phyloP scores from a whole-genome alignment of 805 yeast species.

The Vanderwaltozyma yarrowii region DNA sequence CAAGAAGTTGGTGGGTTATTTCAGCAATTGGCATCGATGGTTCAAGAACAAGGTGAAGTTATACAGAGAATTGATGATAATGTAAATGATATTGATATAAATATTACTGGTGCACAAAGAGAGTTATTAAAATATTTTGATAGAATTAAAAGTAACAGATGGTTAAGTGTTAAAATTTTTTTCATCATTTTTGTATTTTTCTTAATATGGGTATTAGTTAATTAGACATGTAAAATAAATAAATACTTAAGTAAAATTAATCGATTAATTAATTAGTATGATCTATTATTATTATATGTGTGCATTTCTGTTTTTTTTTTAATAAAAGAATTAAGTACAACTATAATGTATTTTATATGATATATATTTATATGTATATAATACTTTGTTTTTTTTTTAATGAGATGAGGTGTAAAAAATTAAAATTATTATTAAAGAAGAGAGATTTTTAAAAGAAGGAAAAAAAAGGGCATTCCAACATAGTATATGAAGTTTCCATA shows the following conservation, averaged over 20 bases:
- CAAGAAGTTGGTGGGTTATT: constrained; percentile 93
- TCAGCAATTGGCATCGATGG: constrained; percentile 95
- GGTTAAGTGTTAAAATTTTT: constrained; percentile 84
- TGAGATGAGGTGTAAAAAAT: too few species aligned
- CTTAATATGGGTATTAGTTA: constrained; percentile 68
- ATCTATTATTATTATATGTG: too few species aligned
- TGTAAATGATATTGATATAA: constrained; percentile 85
- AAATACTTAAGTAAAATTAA: too few species aligned
- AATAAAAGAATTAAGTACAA: too few species aligned
- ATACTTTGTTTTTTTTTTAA: too few species aligned
- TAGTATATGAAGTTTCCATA: too few species aligned
- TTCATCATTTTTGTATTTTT: constrained; percentile 75
- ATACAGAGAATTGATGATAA: constrained; percentile 92
- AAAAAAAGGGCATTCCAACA: too few species aligned
- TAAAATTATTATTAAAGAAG: too few species aligned
- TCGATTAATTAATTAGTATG: too few species aligned
- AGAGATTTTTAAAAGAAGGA: too few species aligned
- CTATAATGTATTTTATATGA: neutral
- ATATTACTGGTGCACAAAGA: constrained; percentile 88
- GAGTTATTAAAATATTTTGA: constrained; percentile 86
- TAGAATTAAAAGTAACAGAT: constrained; percentile 77
- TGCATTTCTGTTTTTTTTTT: too few species aligned
- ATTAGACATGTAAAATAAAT: constrained; percentile 27
- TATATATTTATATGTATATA: constrained; percentile 1
- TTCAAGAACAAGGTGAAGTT: constrained; percentile 92